Evolutionary conservation across 2,329 filamentous ascomycete genomes (phyloP).

Genomic region (Xylariaceae sp.): DNA sequence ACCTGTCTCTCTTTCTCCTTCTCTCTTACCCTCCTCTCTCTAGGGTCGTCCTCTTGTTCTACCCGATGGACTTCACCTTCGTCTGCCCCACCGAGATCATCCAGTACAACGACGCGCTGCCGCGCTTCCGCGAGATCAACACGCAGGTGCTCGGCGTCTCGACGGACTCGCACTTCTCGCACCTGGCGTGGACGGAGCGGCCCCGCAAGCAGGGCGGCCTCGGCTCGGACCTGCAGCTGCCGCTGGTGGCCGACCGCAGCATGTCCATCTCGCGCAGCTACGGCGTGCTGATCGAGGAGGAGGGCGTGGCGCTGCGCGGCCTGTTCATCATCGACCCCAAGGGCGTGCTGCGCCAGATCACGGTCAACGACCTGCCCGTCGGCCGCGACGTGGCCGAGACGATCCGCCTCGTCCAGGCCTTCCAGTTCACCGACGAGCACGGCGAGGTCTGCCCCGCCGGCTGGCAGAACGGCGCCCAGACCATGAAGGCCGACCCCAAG

Average conservation of each 20-base stretch:
- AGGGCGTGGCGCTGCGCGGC: constrained; percentile 55
- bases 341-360: constrained; percentile 54
- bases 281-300: constrained; percentile 56
- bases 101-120: constrained; percentile 54
- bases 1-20: too few species aligned
- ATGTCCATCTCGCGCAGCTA: constrained; percentile 53
- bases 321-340: constrained; percentile 61
- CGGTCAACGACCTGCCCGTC: constrained; percentile 58
- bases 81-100: constrained; percentile 61
- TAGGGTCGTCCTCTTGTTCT: constrained; percentile 58
- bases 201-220: constrained; percentile 54
- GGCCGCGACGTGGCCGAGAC: constrained; percentile 58
- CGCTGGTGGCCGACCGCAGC: constrained; percentile 55
- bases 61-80: constrained; percentile 62
- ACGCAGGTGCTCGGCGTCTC: constrained; percentile 53
- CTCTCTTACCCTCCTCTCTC: neutral
- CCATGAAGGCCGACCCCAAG: constrained; percentile 45
- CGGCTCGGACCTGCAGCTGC: constrained; percentile 51
- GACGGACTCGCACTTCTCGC: constrained; percentile 52
- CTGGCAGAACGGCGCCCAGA: constrained; percentile 39
- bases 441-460: constrained; percentile 61
- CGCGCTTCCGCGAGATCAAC: constrained; percentile 51
- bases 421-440: constrained; percentile 79
- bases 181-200: constrained; percentile 51
- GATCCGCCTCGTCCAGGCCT: constrained; percentile 60